Evolutionary conservation across 2,329 filamentous ascomycete genomes (phyloP), one percentile per base, ranked within the genome.

Genomic region (Ophiostoma sp.): DNA sequence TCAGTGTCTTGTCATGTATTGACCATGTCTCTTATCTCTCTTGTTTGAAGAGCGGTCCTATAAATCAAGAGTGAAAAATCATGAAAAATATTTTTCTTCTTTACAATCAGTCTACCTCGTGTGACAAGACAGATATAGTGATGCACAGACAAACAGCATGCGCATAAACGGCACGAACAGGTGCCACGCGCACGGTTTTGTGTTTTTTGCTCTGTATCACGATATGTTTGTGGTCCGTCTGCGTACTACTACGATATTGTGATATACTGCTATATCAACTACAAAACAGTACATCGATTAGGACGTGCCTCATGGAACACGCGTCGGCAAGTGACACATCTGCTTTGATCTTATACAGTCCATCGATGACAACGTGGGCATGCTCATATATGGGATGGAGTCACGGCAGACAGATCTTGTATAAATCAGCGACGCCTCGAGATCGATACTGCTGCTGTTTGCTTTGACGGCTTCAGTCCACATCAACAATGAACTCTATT

Each of bases 1-100:
- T 62, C 14, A 11, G 40, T 18, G 60, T 63, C 60, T 63, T 63
- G 55, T 63, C 36, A 60, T n/a, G 18, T 49, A 55, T n/a, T 14
- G 45, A 55, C 14, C 9, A 65, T 44, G 40, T 14, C 45, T 47
- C 45, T 55, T 55, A 9, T 66, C 64, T 55, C 11, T 65, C 11
- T 8, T 47, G 16, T 47, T 47, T 27, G 27, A 27, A 27, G 27
- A 27, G 27, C 27, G 27, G 27, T 27, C 27, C 27, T 27, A 27
- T 27, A 27, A 27, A 27, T 27, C 27, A 27, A 27, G 27, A 27
- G 27, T 27, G 27, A 27, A 27, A 27, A 27, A 27, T 27, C 27
- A 27, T 27, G 27, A 27, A 27, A 27, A 27, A 27, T 27, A 2
- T 49, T 65, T 36, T 65, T 6, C 38, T 47, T 18, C n/a, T 7